Evolutionary conservation across 2,329 filamentous ascomycete genomes (phyloP).

Genomic region (Xylaria sp.): DNA sequence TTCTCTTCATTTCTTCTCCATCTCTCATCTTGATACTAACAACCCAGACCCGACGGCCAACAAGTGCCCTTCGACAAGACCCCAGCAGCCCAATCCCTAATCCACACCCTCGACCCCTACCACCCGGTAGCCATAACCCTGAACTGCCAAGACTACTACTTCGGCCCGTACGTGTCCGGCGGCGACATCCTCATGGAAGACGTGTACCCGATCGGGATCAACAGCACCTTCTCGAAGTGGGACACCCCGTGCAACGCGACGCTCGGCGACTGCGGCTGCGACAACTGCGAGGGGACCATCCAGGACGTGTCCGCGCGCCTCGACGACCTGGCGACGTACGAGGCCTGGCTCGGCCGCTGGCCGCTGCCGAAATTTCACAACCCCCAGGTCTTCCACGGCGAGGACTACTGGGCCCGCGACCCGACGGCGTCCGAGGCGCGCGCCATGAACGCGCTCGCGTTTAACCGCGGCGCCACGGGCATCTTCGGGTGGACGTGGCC

Average conservation of each 20-base stretch:
- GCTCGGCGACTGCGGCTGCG: conserved; percentile 72
- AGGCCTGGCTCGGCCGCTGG: conserved; percentile 56
- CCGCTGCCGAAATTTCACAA: conserved; percentile 56
- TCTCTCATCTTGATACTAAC: conserved; percentile 3
- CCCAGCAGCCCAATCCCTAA: conserved; percentile 42
- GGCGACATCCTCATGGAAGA: conserved; percentile 71
- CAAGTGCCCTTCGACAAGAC: conserved; percentile 64
- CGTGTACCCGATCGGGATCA: conserved; percentile 69
- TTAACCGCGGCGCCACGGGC: conserved; percentile 59
- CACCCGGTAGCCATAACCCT: conserved; percentile 69
- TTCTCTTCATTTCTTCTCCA: background rate
- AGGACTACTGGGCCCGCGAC: conserved; percentile 60
- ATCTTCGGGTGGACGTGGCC: conserved; percentile 61
- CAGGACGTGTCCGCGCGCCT: conserved; percentile 61
- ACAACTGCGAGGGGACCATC: conserved; percentile 66
- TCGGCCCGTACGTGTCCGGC: conserved; percentile 62
- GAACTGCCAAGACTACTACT: conserved; percentile 72
- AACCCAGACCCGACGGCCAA: conserved; percentile 62
- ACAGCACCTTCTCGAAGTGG: conserved; percentile 65
- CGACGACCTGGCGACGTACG: conserved; percentile 54
- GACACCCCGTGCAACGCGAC: conserved; percentile 67
- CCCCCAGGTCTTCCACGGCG: conserved; percentile 60
- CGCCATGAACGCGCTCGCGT: conserved; percentile 58
- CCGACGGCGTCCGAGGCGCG: conserved; percentile 57
- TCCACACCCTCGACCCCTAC: conserved; percentile 67